Percentiles rank a stretch among this genome's conserved stretches.
Conservation (phyloP, 306 rosid genomes). For the Abrus precatorius region DNA sequence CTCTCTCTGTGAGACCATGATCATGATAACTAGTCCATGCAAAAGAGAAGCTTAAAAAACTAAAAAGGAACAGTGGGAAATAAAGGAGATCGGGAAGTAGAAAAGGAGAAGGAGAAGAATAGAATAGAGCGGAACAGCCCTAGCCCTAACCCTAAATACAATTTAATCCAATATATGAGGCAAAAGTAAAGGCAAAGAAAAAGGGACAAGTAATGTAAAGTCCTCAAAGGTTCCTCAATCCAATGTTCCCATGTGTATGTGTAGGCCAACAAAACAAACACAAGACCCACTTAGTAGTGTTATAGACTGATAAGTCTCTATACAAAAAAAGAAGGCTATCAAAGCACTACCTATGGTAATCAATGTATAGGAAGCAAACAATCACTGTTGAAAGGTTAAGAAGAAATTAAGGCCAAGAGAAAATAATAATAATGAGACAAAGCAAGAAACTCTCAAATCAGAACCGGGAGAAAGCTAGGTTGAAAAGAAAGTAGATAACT, state of each 20-base stretch:
- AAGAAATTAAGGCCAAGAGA: conserved; percentile 17
- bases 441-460: conserved; percentile 12
- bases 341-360: conserved; percentile 25
- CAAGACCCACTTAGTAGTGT: conserved; percentile 41
- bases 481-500: conserved; percentile 39
- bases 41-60: background rate
- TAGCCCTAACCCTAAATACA: conserved; percentile 63
- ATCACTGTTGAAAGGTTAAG: conserved; percentile 16
- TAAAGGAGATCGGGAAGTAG: background rate
- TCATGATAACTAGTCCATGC: conserved; percentile 39
- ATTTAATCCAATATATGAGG: conserved; percentile 20
- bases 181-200: conserved; percentile 35
- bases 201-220: background rate
- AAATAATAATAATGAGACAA: background rate
- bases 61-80: background rate
- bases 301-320: conserved; percentile 22
- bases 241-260: conserved; percentile 30
- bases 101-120: background rate
- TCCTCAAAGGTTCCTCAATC: background rate
- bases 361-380: background rate
- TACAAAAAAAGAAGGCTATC: conserved; percentile 10
- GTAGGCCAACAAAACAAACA: conserved; percentile 38
- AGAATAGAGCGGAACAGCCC: conserved; percentile 16
- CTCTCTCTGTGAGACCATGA: conserved; percentile 10
- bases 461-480: background rate